phyloP scores from a whole-genome alignment of 331 rosid species.

The Pyracantha coccinea region DNA sequence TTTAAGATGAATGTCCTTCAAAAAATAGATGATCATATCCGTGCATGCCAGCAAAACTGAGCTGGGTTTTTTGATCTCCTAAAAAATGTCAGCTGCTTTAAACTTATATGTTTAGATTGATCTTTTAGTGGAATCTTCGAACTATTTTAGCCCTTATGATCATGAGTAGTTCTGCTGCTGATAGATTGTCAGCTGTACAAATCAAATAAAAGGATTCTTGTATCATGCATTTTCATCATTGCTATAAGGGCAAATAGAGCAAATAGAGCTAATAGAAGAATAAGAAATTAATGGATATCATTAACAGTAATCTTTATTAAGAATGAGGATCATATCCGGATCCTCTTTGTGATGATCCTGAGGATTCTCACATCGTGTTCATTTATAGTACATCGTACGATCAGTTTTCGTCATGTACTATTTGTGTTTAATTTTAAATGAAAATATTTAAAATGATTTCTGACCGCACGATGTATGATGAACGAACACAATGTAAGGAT shows the following conservation, averaged over 20 bases:
- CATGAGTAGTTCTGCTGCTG: not conserved
- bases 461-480: accelerated
- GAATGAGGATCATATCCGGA: too few relatives aligned
- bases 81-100: conserved; percentile 55
- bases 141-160: conserved; percentile 19
- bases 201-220: conserved; percentile 17
- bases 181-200: not conserved
- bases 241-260: conserved; percentile 10
- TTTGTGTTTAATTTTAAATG: too few relatives aligned
- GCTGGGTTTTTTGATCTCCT: conserved; percentile 32
- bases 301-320: not conserved
- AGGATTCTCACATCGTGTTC: too few relatives aligned
- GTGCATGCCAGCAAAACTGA: conserved; percentile 56
- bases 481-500: too few relatives aligned
- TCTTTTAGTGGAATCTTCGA: conserved; percentile 70
- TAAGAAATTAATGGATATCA: not conserved
- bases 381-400: too few relatives aligned
- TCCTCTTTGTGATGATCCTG: too few relatives aligned
- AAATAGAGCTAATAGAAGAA: not conserved
- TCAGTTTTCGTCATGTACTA: too few relatives aligned
- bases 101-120: conserved; percentile 52
- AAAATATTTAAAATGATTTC: too few relatives aligned
- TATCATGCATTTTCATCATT: conserved; percentile 42
- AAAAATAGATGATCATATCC: conserved; percentile 17
- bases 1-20: conserved; percentile 57